A percentile compares a stretch with the other conserved stretches of the same genome.
Evolutionary conservation across 2,329 filamentous ascomycete species (phyloP).

Genomic region (Sporothrix schenckii): DNA sequence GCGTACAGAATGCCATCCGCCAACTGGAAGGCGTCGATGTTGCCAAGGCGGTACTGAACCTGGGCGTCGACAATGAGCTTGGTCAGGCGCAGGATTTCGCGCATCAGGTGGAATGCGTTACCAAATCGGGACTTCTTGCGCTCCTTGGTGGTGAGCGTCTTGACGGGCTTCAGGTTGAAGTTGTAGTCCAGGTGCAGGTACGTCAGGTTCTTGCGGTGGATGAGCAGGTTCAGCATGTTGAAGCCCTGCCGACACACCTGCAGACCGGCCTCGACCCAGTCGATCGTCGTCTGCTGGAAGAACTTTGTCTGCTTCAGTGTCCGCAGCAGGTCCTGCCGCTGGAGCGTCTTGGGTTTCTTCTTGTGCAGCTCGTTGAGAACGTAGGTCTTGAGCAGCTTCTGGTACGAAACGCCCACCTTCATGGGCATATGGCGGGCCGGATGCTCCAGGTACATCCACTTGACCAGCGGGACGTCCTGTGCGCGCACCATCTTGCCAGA

Average conservation of each 20-base stretch:
- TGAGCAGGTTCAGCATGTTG: constrained; percentile 98
- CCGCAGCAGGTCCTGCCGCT: constrained; percentile 86
- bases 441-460: constrained; percentile 98
- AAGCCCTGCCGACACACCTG: constrained; percentile 98
- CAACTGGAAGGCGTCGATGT: constrained; percentile 98
- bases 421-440: constrained; percentile 85
- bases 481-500: constrained; percentile 96
- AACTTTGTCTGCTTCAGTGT: constrained; percentile 97
- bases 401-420: constrained; percentile 96
- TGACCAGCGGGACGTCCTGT: constrained; percentile 93
- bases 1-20: constrained; percentile 99
- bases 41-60: constrained; percentile 94
- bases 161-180: constrained; percentile 98
- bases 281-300: constrained; percentile 98
- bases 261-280: constrained; percentile 98
- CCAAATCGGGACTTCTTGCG: constrained; percentile 99
- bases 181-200: constrained; percentile 99
- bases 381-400: constrained; percentile 94
- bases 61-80: constrained; percentile 98
- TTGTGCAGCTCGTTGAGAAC: constrained; percentile 97
- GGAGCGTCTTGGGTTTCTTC: constrained; percentile 91
- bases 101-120: constrained; percentile 98
- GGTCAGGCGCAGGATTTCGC: constrained; percentile 91
- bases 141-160: constrained; percentile 97
- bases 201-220: constrained; percentile 97